These are phyloP conservation scores for Botryosphaeria dothidea DNA, from an alignment of 2,329 filamentous ascomycete genomes.

Conservation along the genomic window DNA sequence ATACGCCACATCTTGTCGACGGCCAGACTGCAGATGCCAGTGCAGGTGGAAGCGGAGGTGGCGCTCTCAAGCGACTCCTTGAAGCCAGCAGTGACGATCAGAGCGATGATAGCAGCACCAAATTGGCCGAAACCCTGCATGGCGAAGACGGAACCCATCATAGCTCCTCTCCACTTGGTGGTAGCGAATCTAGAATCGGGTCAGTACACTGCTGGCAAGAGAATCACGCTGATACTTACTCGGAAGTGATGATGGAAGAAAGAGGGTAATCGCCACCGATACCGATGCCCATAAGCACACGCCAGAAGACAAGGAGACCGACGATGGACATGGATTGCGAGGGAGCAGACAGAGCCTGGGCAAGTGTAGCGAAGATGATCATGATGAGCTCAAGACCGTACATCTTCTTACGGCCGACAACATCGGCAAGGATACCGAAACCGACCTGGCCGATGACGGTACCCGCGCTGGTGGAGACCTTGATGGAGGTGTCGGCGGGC, in stretches of 20 bases:
- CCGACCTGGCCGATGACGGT: slow-evolving; percentile 80
- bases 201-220: background rate
- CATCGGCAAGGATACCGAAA: slow-evolving; percentile 69
- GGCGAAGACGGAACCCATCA: slow-evolving; percentile 84
- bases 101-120: slow-evolving; percentile 70
- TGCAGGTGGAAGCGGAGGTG: slow-evolving; percentile 57
- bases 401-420: slow-evolving; percentile 78
- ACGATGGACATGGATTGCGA: slow-evolving; percentile 37
- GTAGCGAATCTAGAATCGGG: slow-evolving; percentile 61
- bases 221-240: slow-evolving; percentile 44
- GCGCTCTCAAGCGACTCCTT: slow-evolving; percentile 61
- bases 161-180: slow-evolving; percentile 81
- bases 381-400: slow-evolving; percentile 60
- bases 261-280: slow-evolving; percentile 76
- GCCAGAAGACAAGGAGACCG: slow-evolving; percentile 42
- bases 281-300: slow-evolving; percentile 42
- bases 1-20: slow-evolving; percentile 88
- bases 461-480: slow-evolving; percentile 79
- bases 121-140: slow-evolving; percentile 88
- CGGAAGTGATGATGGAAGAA: slow-evolving; percentile 80
- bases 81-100: slow-evolving; percentile 74
- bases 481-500: slow-evolving; percentile 76
- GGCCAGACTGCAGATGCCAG: slow-evolving; percentile 64
- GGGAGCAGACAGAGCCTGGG: slow-evolving; percentile 38
- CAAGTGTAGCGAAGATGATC: slow-evolving; percentile 42